A percentile compares a stretch with the other conserved stretches of the same genome.
Evolutionary conservation across 169 alveolate species (phyloP).

Genomic region (Plasmodium blacklocki): DNA sequence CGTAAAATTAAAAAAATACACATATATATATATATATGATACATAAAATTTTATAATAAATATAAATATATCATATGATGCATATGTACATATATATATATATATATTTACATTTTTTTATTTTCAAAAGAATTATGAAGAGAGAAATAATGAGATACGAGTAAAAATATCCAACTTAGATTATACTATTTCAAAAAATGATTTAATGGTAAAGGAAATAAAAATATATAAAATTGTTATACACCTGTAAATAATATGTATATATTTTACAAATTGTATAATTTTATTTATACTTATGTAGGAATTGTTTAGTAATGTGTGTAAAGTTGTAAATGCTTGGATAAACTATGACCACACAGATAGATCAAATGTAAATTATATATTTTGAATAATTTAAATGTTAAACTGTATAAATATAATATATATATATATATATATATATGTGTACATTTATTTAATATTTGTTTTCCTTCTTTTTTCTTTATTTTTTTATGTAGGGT

Average conservation of each 20-base stretch:
- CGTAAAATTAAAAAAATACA: constrained; percentile 9
- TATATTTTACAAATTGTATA: background rate
- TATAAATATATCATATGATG: background rate
- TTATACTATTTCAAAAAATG: constrained; percentile 63
- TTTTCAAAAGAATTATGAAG: constrained; percentile 33
- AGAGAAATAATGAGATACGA: constrained; percentile 20
- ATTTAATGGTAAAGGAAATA: constrained; percentile 36
- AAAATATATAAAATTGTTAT: background rate
- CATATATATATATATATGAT: background rate
- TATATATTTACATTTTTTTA: too few species aligned
- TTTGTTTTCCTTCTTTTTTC: background rate
- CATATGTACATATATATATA: too few species aligned
- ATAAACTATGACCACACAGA: constrained; percentile 75
- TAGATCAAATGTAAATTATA: constrained; percentile 68
- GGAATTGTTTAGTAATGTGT: constrained; percentile 68
- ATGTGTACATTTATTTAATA: background rate
- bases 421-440: background rate
- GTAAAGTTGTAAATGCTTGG: constrained; percentile 75
- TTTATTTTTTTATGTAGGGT: constrained; percentile 20
- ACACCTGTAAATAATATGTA: background rate
- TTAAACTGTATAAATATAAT: background rate
- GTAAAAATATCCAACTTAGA: constrained; percentile 69
- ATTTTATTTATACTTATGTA: background rate
- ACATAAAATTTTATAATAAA: background rate
- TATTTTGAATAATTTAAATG: background rate